Evolutionary conservation across 2,329 filamentous ascomycete genomes (phyloP).

Genomic region (Aspergillus terreus): DNA sequence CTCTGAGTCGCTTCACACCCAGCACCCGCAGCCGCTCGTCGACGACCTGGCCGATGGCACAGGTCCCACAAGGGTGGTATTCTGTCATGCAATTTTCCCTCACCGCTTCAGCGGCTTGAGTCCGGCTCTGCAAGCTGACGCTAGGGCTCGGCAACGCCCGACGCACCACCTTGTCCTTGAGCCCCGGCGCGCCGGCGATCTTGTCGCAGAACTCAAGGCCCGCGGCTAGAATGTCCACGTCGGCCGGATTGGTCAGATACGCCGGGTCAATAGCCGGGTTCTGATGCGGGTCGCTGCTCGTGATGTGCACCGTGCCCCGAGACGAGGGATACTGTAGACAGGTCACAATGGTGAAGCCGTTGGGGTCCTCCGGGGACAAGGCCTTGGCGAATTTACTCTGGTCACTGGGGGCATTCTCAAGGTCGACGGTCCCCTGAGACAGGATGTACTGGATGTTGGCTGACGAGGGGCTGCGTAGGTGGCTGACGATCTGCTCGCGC

Average conservation of each 20-base stretch:
- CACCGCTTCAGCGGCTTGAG: constrained; percentile 4
- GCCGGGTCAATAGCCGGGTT: constrained; percentile 11
- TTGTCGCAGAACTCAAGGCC: constrained; percentile 8
- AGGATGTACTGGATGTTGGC: constrained; percentile 3
- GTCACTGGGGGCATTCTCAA: not conserved
- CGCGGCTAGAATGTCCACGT: constrained; percentile 12
- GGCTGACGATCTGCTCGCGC: not conserved
- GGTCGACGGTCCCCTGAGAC: not conserved
- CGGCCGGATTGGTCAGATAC: constrained; percentile 9
- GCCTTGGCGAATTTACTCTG: constrained; percentile 3
- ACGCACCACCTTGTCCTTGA: constrained; percentile 3
- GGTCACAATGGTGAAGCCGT: constrained; percentile 11
- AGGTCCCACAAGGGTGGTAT: constrained; percentile 18
- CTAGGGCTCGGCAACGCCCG: constrained; percentile 4
- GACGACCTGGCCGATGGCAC: constrained; percentile 27
- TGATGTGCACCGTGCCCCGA: constrained; percentile 15
- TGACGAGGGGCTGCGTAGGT: not conserved
- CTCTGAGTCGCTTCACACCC: constrained; percentile 19
- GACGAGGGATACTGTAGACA: constrained; percentile 13
- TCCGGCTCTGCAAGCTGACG: constrained; percentile 3
- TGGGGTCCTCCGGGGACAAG: not conserved
- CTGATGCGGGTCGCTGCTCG: constrained; percentile 6
- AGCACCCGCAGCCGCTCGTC: constrained; percentile 22
- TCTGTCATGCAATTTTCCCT: constrained; percentile 5
- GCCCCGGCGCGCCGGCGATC: not conserved